phyloP scores from a whole-genome alignment of 306 rosid genomes.

The Quercus rubra region DNA sequence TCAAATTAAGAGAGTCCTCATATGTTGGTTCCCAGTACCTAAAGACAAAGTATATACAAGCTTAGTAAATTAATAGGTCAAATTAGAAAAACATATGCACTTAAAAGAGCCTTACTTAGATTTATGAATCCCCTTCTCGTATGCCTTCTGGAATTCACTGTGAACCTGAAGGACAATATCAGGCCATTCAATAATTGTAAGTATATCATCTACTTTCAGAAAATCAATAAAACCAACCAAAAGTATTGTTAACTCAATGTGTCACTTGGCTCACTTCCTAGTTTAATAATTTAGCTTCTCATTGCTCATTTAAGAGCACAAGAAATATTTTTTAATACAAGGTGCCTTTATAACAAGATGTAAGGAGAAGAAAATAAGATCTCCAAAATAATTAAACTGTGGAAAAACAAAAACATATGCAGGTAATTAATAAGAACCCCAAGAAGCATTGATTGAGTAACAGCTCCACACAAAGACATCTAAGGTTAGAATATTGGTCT shows the following conservation, averaged over 20 bases:
- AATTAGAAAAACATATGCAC: constrained; percentile 7
- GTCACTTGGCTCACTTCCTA: neutral
- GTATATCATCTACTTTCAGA: neutral
- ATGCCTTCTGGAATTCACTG: constrained; percentile 92
- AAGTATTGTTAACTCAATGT: neutral
- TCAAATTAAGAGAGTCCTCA: constrained; percentile 84
- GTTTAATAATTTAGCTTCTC: neutral
- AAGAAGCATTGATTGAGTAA: neutral
- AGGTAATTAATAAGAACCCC: neutral
- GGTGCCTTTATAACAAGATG: neutral
- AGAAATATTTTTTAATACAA: neutral
- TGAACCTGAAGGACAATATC: constrained; percentile 58
- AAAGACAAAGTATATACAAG: constrained; percentile 18
- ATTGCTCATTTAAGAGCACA: neutral
- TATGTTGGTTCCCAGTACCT: constrained; percentile 99
- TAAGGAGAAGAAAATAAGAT: neutral
- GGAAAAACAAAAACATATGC: neutral
- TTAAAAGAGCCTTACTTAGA: constrained; percentile 49
- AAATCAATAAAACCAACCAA: neutral
- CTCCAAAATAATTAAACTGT: neutral
- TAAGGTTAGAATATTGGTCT: neutral
- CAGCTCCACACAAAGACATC: neutral
- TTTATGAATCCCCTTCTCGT: constrained; percentile 75
- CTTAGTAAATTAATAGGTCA: constrained; percentile 22
- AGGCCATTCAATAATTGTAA: constrained; percentile 12